Percentiles rank a stretch among this genome's conserved stretches.
Conservation (phyloP, 352 stramenopile species). For the Paralagenidium karlingii region DNA sequence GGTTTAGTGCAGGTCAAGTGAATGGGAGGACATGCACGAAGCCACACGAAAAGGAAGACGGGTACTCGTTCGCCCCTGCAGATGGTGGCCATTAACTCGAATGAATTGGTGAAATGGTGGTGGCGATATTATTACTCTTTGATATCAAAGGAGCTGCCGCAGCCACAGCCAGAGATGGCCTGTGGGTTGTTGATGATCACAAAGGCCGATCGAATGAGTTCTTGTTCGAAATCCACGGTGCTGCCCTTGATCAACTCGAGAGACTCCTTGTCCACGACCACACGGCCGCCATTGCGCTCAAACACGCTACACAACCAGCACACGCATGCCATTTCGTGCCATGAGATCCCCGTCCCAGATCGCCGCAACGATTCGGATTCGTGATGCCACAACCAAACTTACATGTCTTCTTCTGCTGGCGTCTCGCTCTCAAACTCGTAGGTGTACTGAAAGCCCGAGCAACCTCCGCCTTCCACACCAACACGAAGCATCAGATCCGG, state of each 20-base stretch:
- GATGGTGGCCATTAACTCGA: background rate
- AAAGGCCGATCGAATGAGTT: slow-evolving; percentile 96
- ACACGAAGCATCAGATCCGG: slow-evolving; percentile 72
- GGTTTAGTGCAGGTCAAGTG: too few species aligned
- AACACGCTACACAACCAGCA: slow-evolving; percentile 43
- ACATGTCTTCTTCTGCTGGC: slow-evolving; percentile 38
- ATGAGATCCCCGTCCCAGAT: too few species aligned
- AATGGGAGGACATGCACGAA: too few species aligned
- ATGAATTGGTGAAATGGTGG: background rate
- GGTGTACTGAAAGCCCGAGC: slow-evolving; percentile 90
- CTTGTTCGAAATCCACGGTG: slow-evolving; percentile 94
- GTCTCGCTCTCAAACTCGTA: slow-evolving; percentile 73
- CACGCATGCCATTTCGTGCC: too few species aligned
- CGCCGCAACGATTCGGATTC: background rate
- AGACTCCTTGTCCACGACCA: slow-evolving; percentile 89
- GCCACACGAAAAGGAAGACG: too few species aligned
- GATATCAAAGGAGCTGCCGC: slow-evolving; percentile 94
- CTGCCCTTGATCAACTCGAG: slow-evolving; percentile 89
- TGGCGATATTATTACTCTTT: slow-evolving; percentile 63
- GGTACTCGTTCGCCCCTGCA: too few species aligned
- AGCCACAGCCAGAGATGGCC: slow-evolving; percentile 93
- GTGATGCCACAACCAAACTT: slow-evolving; percentile 1
- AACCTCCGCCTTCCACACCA: slow-evolving; percentile 85
- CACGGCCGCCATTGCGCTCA: slow-evolving; percentile 68
- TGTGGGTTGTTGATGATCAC: slow-evolving; percentile 95